Percentiles rank a stretch among this genome's conserved stretches.
Conservation (phyloP, 2,329 filamentous ascomycete species). For the Clonostachys rhizophaga region DNA sequence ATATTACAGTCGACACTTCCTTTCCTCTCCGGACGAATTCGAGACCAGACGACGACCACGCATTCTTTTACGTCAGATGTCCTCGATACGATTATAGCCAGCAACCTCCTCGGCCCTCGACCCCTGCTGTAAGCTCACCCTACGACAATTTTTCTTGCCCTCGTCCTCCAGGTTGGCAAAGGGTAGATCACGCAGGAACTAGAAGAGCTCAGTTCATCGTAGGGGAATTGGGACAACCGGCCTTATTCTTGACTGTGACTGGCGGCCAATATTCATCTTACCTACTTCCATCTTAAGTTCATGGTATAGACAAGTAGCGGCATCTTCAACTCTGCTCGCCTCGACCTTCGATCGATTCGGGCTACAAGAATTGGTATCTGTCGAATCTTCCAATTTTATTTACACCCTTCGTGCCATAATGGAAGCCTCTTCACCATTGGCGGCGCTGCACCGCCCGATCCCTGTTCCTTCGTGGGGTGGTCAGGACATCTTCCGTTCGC, state of each 20-base stretch:
- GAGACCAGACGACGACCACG: neutral
- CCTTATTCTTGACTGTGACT: too few species aligned
- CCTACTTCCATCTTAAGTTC: constrained; percentile 7
- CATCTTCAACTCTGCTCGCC: constrained; percentile 6
- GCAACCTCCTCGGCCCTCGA: constrained; percentile 5
- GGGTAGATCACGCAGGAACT: too few species aligned
- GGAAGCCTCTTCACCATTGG: constrained; percentile 91
- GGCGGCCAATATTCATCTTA: too few species aligned
- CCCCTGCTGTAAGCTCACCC: constrained; percentile 3
- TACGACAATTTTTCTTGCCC: neutral
- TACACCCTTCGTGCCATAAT: constrained; percentile 37
- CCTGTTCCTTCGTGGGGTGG: constrained; percentile 54
- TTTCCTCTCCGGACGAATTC: neutral
- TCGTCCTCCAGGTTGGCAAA: neutral
- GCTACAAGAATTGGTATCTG: neutral
- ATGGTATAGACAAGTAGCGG: constrained; percentile 17
- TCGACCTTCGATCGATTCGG: constrained; percentile 9
- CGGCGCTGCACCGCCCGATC: constrained; percentile 79
- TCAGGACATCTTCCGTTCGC: constrained; percentile 45
- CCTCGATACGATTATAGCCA: constrained; percentile 22
- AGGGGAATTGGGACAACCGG: too few species aligned
- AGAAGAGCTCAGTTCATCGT: too few species aligned
- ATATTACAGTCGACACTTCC: too few species aligned
- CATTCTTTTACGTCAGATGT: constrained; percentile 16
- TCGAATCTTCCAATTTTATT: constrained; percentile 1